These are phyloP conservation scores for Amanita exitialis DNA, from an alignment of 768 basidiomycete species.

Conservation along the genomic window DNA sequence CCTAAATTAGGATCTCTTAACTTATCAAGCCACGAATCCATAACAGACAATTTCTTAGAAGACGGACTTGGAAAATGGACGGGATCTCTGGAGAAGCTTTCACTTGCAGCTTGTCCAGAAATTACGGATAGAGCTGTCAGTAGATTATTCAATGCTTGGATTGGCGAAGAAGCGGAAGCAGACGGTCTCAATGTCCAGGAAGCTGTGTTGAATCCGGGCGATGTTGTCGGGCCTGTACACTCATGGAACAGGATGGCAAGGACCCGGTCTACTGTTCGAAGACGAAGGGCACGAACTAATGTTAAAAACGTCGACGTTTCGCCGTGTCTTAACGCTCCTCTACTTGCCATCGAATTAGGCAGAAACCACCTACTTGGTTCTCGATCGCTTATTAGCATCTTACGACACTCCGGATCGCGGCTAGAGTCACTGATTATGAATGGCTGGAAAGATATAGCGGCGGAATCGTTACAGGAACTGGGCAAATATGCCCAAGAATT, in stretches of 20 bases:
- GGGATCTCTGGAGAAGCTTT: constrained; percentile 38
- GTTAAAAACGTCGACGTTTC: constrained; percentile 3
- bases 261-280: not conserved
- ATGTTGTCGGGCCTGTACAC: not conserved
- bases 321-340: constrained; percentile 26
- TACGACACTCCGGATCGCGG: constrained; percentile 53
- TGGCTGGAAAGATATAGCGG: constrained; percentile 57
- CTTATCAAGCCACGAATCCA: constrained; percentile 56
- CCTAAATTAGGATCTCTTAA: constrained; percentile 47
- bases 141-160: constrained; percentile 55
- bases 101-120: constrained; percentile 42
- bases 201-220: not conserved
- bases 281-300: not conserved
- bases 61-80: constrained; percentile 48
- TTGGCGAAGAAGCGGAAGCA: constrained; percentile 1
- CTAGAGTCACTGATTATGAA: constrained; percentile 65
- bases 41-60: constrained; percentile 52
- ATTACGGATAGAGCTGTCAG: constrained; percentile 67
- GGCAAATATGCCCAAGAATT: constrained; percentile 29
- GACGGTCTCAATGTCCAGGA: not conserved
- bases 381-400: constrained; percentile 47
- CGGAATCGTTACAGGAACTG: constrained; percentile 28
- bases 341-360: constrained; percentile 47
- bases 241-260: constrained; percentile 1
- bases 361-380: constrained; percentile 47